Conservation (phyloP, 805 yeast genomes). For the Candida anglica region DNA sequence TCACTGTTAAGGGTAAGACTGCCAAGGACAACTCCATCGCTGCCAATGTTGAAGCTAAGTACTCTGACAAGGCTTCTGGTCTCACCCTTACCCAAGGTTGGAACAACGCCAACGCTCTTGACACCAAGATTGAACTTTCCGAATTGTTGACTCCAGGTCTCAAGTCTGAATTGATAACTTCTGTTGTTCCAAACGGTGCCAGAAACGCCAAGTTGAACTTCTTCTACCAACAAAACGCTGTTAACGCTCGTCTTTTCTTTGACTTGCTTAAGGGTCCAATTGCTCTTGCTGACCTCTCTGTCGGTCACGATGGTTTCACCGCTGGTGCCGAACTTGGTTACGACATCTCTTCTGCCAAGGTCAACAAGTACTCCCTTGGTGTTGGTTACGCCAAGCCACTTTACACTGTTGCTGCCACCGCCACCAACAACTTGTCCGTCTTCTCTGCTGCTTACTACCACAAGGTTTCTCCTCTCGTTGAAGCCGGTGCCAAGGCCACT, state of each 20-base stretch:
- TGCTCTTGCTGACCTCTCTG: conserved; percentile 90
- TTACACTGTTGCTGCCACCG: conserved; percentile 81
- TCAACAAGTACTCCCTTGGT: conserved; percentile 91
- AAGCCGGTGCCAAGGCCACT: conserved; percentile 97
- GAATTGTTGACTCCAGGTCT: conserved; percentile 94
- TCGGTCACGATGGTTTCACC: conserved; percentile 94
- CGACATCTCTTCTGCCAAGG: conserved; percentile 88
- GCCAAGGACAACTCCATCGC: conserved; percentile 77
- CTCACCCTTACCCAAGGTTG: conserved; percentile 95
- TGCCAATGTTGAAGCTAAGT: conserved; percentile 88
- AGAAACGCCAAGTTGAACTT: conserved; percentile 88
- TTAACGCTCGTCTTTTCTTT: conserved; percentile 91
- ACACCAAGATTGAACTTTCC: conserved; percentile 88
- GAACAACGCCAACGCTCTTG: conserved; percentile 89
- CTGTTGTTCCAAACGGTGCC: conserved; percentile 78
- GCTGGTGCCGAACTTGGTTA: conserved; percentile 97
- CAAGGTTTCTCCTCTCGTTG: conserved; percentile 84
- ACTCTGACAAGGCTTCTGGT: conserved; percentile 88
- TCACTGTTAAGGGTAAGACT: conserved; percentile 90
- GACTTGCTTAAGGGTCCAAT: conserved; percentile 94
- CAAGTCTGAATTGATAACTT: conserved; percentile 86
- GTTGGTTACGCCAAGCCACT: conserved; percentile 87
- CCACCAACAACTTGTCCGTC: conserved; percentile 80
- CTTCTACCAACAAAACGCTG: conserved; percentile 87
- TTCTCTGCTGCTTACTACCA: conserved; percentile 97